Base-by-base conservation (phyloP, 73 alveolate genomes). In the Paramecium pentaurelia region DNA sequence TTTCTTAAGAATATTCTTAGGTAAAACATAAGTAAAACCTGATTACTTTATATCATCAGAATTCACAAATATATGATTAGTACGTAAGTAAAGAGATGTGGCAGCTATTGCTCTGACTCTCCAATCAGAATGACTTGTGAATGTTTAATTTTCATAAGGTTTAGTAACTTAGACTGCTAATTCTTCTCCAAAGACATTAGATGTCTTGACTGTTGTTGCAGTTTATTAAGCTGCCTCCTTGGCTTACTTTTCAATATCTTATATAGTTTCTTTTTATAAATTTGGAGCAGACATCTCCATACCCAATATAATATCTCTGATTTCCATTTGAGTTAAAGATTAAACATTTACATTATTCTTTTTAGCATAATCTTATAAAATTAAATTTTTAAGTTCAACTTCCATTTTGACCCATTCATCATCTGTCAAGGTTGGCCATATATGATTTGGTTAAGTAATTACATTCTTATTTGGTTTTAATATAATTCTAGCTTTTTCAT, bases 361-460 rank as follows among this genome's bases (percentile, higher is more conserved):
- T 98, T 98, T 99, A 77, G 99, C 99, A 93, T 99, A 99, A 95
- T 99, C 99, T 59, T 99, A 99, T 71, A 99, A 93, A 93, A 99
- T 98, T 86, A 99, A 96, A 85, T 99, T 99, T 96, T 98, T 99
- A 80, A 99, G 96, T 96, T 98, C 99, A 51, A 97, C 99, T 98
- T 99, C 99, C 25, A 99, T 99, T 86, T 98, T 98, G 45, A 98
- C 99, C 99, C 99, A 99, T 97, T 99, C 99, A 73, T 98, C 99
- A 86, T 96, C 99, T 37, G 99, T 95, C 58, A 99, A 97, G 93
- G 98, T 97, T 49, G 99, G 99, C 99, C 99, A 99, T 68, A 99
- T 97, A 93, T 99, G 99, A 92, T 98, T 99, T 7, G 99, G 99
- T 92, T 96, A 94, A 44, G 99, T 99, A 36, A 98, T 97, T 22